Conservation (phyloP, 2,329 filamentous ascomycete species). For the Cordyceps cicadae region DNA sequence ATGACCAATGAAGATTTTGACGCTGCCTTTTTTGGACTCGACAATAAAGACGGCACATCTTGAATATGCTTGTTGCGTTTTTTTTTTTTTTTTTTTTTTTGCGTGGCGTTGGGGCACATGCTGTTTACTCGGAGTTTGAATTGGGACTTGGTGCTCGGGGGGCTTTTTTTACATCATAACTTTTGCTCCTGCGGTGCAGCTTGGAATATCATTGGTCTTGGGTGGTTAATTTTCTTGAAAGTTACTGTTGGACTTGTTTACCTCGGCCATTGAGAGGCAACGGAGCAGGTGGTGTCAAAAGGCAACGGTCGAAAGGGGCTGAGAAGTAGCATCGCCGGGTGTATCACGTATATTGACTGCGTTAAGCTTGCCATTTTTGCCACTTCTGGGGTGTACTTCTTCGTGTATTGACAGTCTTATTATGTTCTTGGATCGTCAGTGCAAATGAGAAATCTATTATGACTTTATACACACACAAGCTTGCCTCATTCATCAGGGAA, state of each 20-base stretch:
- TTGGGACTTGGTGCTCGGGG: slow-evolving; percentile 3
- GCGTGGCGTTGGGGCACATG: not conserved
- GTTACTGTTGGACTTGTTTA: not conserved
- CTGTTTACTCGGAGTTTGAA: not conserved
- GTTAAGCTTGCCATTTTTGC: not conserved
- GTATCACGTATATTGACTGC: not conserved
- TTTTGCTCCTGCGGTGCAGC: not conserved
- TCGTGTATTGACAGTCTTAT: not conserved
- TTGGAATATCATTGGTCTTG: not conserved
- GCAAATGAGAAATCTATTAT: not conserved
- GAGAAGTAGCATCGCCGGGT: not conserved
- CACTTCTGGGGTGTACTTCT: not conserved
- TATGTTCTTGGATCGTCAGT: not conserved
- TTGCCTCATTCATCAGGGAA: slow-evolving; percentile 16
- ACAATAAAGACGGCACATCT: slow-evolving; percentile 14
- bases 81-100: not conserved
- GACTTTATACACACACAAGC: not conserved
- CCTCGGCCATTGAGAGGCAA: not conserved
- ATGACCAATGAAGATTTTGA: slow-evolving; percentile 41
- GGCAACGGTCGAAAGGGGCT: not conserved
- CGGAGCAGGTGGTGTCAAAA: not conserved
- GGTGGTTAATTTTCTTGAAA: not conserved
- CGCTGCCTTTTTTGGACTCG: slow-evolving; percentile 36
- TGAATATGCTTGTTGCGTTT: slow-evolving; percentile 11
- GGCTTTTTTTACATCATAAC: not conserved